Evolutionary conservation across 805 yeast species (phyloP).

Genomic region (Candida schatavii): DNA sequence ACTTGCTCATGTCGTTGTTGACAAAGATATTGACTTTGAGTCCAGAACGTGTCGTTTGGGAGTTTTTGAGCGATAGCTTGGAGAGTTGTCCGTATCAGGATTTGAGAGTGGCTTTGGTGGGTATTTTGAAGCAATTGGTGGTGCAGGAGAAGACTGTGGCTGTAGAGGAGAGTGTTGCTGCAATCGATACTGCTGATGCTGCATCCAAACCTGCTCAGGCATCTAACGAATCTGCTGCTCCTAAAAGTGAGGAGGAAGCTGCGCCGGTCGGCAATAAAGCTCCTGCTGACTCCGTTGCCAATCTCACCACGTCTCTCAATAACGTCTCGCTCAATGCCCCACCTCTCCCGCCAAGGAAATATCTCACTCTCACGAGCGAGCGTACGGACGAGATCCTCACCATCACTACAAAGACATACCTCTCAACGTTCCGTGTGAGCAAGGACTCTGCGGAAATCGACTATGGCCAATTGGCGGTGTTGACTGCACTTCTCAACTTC

Average conservation of each 20-base stretch:
- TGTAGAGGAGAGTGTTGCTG: constrained; percentile 1
- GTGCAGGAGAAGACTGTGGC: constrained; percentile 14
- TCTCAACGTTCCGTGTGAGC: constrained; percentile 26
- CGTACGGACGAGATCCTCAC: constrained; percentile 43
- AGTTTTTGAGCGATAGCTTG: constrained; percentile 63
- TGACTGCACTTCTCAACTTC: constrained; percentile 59
- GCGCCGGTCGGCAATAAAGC: constrained; percentile 7
- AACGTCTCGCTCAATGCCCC: constrained; percentile 17
- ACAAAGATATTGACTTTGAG: constrained; percentile 59
- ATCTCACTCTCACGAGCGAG: constrained; percentile 40
- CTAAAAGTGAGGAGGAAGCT: not conserved
- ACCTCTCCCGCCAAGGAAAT: constrained; percentile 38
- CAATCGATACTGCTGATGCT: not conserved
- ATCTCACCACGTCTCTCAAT: not conserved
- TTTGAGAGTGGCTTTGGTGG: constrained; percentile 57
- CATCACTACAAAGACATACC: constrained; percentile 37
- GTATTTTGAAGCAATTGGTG: constrained; percentile 67
- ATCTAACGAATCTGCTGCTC: not conserved
- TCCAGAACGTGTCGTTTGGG: constrained; percentile 55
- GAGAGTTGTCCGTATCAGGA: constrained; percentile 62
- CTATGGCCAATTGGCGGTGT: constrained; percentile 31
- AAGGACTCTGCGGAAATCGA: constrained; percentile 5
- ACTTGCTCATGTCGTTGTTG: constrained; percentile 55
- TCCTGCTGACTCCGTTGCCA: not conserved
- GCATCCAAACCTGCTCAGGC: constrained; percentile 2